These are phyloP conservation scores for Fusarium staphyleae DNA, from an alignment of 2,329 filamentous ascomycete genomes.

Conservation along the genomic window DNA sequence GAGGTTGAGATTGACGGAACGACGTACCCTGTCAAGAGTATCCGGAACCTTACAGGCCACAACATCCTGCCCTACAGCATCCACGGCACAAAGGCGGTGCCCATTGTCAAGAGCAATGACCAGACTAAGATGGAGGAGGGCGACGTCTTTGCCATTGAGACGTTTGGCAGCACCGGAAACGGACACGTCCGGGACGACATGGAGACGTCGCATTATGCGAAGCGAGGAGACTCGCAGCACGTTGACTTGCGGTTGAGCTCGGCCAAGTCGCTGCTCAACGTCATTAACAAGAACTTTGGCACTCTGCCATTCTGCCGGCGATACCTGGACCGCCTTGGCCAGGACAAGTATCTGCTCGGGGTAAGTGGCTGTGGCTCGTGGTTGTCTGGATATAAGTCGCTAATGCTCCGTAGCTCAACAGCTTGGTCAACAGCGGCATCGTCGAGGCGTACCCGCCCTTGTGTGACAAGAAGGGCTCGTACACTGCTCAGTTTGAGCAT, in stretches of 20 bases:
- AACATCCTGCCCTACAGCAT: slow-evolving; percentile 90
- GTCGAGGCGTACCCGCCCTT: slow-evolving; percentile 91
- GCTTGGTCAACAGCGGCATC: slow-evolving; percentile 80
- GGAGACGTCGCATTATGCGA: slow-evolving; percentile 89
- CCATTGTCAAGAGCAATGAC: slow-evolving; percentile 88
- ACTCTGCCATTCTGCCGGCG: slow-evolving; percentile 90
- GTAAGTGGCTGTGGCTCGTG: slow-evolving; percentile 57
- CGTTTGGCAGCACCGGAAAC: slow-evolving; percentile 91
- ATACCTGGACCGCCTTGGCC: slow-evolving; percentile 90
- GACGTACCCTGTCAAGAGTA: slow-evolving; percentile 81
- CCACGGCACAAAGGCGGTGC: slow-evolving; percentile 91
- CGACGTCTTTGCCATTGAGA: slow-evolving; percentile 94
- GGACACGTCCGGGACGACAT: slow-evolving; percentile 88
- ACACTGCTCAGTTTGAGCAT: slow-evolving; percentile 94
- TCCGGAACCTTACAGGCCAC: slow-evolving; percentile 88
- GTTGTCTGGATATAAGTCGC: slow-evolving; percentile 19
- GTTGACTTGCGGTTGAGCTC: slow-evolving; percentile 79
- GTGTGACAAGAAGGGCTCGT: slow-evolving; percentile 91
- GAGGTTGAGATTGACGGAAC: slow-evolving; percentile 83
- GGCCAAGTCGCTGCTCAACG: slow-evolving; percentile 83
- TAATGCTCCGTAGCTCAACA: slow-evolving; percentile 71
- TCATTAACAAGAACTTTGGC: slow-evolving; percentile 96
- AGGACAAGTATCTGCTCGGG: slow-evolving; percentile 92
- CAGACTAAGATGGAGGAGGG: slow-evolving; percentile 98
- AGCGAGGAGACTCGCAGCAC: slow-evolving; percentile 74